Base-by-base conservation (phyloP, 331 rosid species). In the Telfairia occidentalis region DNA sequence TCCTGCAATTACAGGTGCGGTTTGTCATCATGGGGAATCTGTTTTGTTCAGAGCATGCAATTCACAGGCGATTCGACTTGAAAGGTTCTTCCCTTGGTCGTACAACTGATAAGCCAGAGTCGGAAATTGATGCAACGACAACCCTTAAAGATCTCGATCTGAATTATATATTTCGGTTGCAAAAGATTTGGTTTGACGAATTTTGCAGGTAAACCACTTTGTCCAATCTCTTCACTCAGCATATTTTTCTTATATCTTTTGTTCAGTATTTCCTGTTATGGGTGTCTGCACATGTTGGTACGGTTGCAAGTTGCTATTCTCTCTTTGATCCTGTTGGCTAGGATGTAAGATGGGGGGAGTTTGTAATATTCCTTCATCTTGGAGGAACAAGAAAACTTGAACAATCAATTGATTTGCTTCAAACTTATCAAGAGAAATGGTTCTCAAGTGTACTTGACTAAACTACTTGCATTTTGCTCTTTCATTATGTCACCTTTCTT, bases 51-150 rank as follows among this genome's bases (percentile, higher is more conserved):
- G 88, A 89, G 64, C 75, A 83, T 49, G 54, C 77, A 73, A 92
- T 95, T 75, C 99, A 95, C 23, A 78, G 90, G 76, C 88, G 99
- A 57, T 95, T 95, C 29, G 99, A 95, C 79, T 79, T 95, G 71
- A 95, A 95, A 88, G 99, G 99, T 71, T 95, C 99, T 15, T 88
- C 99, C 32, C 92, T 84, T 34, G 99, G 99, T 55, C 96, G 99
- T 54, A 78, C 81, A 37, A 90, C 97, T 0, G 86, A 87, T 64
- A 95, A 92, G 83, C 96, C 93, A 0, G 96, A 85, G 81, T 29
- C 88, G 11, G 93, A 92, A 71, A 87, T 88, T 54, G 93, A 90
- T 38, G 89, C 96, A 60, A 90, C 96, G 8, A 95, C 96, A 65
- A 95, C 96, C 38, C 99, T 95, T 38, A 95, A 95, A 73, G 97